Percentiles rank a stretch among this genome's conserved stretches.
phyloP scores from a whole-genome alignment of 1,284 basidiomycete genomes.

The Austroboletus novae-zelandiae region DNA sequence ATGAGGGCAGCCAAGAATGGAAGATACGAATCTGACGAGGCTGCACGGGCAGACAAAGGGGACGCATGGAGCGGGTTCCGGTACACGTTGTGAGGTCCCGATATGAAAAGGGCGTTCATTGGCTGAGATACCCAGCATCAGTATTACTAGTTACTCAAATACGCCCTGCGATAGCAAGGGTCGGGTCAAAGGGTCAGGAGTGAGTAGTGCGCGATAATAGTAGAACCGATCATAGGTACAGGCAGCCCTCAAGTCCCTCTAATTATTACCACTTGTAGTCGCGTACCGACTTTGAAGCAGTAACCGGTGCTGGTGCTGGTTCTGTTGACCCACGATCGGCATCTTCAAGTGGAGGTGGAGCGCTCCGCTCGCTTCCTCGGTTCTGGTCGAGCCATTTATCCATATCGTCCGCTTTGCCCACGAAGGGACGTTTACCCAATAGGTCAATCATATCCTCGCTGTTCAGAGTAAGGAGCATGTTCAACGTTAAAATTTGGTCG shows the following conservation, averaged over 20 bases:
- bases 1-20: constrained; percentile 33
- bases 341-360: constrained; percentile 56
- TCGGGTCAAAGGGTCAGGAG: background rate
- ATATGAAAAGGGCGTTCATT: no score
- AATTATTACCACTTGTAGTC: constrained; percentile 16
- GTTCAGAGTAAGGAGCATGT: constrained; percentile 12
- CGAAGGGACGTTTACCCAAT: constrained; percentile 84
- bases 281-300: constrained; percentile 43
- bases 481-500: constrained; percentile 9
- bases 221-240: background rate
- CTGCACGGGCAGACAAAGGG: constrained; percentile 42
- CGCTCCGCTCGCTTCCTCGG: constrained; percentile 49
- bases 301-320: constrained; percentile 48
- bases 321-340: constrained; percentile 42
- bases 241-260: background rate
- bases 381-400: constrained; percentile 89
- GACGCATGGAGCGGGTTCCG: constrained; percentile 49
- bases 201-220: background rate
- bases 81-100: constrained; percentile 31
- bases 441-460: constrained; percentile 86
- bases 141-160: no score
- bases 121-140: no score
- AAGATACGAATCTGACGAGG: constrained; percentile 36
- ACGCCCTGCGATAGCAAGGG: no score
- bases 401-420: constrained; percentile 82